Conservation (phyloP, 352 stramenopile species). For the Phytophthora nicotianae region DNA sequence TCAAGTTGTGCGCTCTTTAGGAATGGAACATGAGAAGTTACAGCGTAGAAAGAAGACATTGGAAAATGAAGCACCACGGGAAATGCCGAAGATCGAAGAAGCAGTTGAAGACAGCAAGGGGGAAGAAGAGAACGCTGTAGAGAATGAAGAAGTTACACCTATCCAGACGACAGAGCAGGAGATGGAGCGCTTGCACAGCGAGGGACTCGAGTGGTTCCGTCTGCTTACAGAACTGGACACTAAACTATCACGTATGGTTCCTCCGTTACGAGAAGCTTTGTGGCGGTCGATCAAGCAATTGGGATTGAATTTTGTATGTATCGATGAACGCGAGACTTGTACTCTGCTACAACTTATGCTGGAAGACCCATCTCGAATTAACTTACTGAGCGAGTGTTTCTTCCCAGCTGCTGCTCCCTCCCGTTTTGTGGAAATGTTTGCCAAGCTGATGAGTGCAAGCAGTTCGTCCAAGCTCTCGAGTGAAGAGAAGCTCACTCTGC, state of each 20-base stretch:
- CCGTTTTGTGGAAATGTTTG: slow-evolving; percentile 89
- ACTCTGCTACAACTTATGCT: slow-evolving; percentile 85
- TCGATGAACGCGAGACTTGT: slow-evolving; percentile 84
- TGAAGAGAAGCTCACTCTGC: slow-evolving; percentile 74
- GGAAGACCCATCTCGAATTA: slow-evolving; percentile 81
- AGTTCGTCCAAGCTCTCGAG: slow-evolving; percentile 67
- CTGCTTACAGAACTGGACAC: slow-evolving; percentile 80
- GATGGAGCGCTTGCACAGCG: slow-evolving; percentile 62
- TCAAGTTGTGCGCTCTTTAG: slow-evolving; percentile 66
- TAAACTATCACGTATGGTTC: slow-evolving; percentile 82
- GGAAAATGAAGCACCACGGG: slow-evolving; percentile 19
- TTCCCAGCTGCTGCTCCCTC: slow-evolving; percentile 70
- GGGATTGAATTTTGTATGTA: slow-evolving; percentile 76
- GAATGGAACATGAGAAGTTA: slow-evolving; percentile 60
- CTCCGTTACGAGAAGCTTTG: slow-evolving; percentile 79
- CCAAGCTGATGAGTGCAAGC: slow-evolving; percentile 81
- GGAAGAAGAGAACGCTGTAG: not conserved
- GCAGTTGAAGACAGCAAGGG: slow-evolving; percentile 14
- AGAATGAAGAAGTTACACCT: slow-evolving; percentile 9
- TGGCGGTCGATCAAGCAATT: slow-evolving; percentile 87
- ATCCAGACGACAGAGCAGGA: slow-evolving; percentile 42
- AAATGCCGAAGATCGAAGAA: slow-evolving; percentile 1
- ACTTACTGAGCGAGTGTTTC: slow-evolving; percentile 84
- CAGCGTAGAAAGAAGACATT: slow-evolving; percentile 34
- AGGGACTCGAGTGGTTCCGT: slow-evolving; percentile 86